Evolutionary conservation across 768 basidiomycete genomes (phyloP).

Genomic region (Rhizopogon vesiculosus): DNA sequence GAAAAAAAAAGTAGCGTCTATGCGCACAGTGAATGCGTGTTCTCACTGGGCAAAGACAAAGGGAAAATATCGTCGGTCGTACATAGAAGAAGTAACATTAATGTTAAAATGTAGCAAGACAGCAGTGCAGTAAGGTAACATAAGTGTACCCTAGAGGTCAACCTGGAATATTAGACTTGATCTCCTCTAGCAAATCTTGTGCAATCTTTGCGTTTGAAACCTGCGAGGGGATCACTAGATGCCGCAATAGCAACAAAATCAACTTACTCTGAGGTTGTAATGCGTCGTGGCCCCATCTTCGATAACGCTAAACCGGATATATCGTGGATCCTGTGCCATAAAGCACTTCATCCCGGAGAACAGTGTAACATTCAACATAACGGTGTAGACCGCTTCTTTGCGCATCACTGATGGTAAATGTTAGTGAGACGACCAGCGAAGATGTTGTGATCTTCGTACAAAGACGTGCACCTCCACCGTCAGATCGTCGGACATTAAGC

Average conservation of each 20-base stretch:
- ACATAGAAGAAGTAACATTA: slow-evolving; percentile 18
- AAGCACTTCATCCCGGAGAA: slow-evolving; percentile 76
- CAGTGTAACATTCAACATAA: slow-evolving; percentile 69
- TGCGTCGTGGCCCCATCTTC: slow-evolving; percentile 57
- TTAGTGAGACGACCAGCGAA: slow-evolving; percentile 6
- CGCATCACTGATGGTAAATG: slow-evolving; percentile 59
- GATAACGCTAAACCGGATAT: slow-evolving; percentile 71
- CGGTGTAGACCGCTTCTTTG: slow-evolving; percentile 75
- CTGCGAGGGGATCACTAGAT: slow-evolving; percentile 27
- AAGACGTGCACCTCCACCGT: slow-evolving; percentile 66
- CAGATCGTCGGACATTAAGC: slow-evolving; percentile 59
- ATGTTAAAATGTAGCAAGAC: slow-evolving; percentile 25
- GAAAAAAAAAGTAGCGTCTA: too few relatives aligned
- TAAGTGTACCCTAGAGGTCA: slow-evolving; percentile 12
- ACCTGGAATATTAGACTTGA: slow-evolving; percentile 37
- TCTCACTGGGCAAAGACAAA: not conserved
- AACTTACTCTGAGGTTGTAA: slow-evolving; percentile 69
- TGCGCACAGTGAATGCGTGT: not conserved
- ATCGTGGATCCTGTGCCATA: slow-evolving; percentile 74
- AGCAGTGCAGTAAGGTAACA: slow-evolving; percentile 10
- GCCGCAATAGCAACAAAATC: slow-evolving; percentile 3
- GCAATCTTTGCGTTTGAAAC: slow-evolving; percentile 69
- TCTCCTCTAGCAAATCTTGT: slow-evolving; percentile 57
- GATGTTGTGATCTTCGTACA: slow-evolving; percentile 35
- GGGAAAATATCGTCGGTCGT: not conserved